phyloP scores from a whole-genome alignment of 2,329 filamentous ascomycete species.

The Cordyceps tenuipes region DNA sequence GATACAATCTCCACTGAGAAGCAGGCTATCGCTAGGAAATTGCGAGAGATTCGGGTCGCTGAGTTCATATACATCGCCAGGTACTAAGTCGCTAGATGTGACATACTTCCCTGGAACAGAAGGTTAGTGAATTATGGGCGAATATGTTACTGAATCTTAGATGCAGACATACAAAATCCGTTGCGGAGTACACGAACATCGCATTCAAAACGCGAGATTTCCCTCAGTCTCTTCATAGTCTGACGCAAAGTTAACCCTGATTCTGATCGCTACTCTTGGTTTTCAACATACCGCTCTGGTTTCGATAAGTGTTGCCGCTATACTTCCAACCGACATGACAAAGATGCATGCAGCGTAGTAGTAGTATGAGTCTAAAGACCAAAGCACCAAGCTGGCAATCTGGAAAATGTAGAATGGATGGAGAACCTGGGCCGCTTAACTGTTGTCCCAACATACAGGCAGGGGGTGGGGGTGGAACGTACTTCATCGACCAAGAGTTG shows the following conservation, averaged over 20 bases:
- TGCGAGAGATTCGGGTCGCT: slow-evolving; percentile 85
- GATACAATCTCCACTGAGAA: slow-evolving; percentile 91
- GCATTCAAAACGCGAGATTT: slow-evolving; percentile 92
- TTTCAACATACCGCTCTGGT: slow-evolving; percentile 62
- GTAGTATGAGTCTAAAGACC: slow-evolving; percentile 95
- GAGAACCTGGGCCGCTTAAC: slow-evolving; percentile 53
- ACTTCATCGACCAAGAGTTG: slow-evolving; percentile 87
- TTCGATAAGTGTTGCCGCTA: slow-evolving; percentile 80
- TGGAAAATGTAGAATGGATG: slow-evolving; percentile 99
- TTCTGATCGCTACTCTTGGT: not conserved
- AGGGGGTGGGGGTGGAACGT: slow-evolving; percentile 12
- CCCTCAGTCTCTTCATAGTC: slow-evolving; percentile 83
- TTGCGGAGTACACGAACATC: slow-evolving; percentile 88
- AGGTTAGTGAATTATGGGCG: not conserved
- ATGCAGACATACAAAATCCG: slow-evolving; percentile 68
- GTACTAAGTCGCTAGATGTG: slow-evolving; percentile 78
- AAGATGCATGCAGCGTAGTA: slow-evolving; percentile 97
- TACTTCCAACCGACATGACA: slow-evolving; percentile 86
- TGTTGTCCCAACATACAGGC: not conserved
- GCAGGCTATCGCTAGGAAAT: slow-evolving; percentile 84
- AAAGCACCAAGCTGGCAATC: slow-evolving; percentile 84
- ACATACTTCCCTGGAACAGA: slow-evolving; percentile 62
- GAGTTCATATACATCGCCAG: slow-evolving; percentile 93
- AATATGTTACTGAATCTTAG: not conserved
- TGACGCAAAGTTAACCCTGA: slow-evolving; percentile 22